These are phyloP conservation scores for Nicotiana sylvestris DNA, from an alignment of 257 asterid genomes.

Conservation along the genomic window DNA sequence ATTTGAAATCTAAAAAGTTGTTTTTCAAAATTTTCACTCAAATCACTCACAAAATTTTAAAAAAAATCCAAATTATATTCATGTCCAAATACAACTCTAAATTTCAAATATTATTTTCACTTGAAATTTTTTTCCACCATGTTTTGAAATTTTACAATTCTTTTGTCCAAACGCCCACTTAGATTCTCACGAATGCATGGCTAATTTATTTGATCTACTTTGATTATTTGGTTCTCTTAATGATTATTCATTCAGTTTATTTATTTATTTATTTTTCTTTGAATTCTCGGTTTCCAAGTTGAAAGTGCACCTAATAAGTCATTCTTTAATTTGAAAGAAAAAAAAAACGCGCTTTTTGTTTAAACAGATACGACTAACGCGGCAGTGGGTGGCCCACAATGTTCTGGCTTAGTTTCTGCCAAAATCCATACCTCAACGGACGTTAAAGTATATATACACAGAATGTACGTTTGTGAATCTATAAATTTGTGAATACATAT, in stretches of 20 bases:
- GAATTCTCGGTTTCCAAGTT: background rate
- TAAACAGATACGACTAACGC: background rate
- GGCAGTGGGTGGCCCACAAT: background rate
- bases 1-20: too few relatives aligned
- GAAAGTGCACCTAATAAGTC: background rate
- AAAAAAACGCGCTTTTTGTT: slow-evolving; percentile 9
- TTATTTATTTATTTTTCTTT: background rate
- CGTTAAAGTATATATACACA: background rate
- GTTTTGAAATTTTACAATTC: too few relatives aligned
- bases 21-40: too few relatives aligned
- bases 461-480: background rate
- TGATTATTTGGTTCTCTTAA: too few relatives aligned
- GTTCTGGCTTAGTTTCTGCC: background rate
- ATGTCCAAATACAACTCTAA: too few relatives aligned
- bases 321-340: background rate
- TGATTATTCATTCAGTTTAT: background rate
- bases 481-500: background rate
- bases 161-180: too few relatives aligned
- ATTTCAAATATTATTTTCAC: too few relatives aligned
- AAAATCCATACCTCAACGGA: background rate
- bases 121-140: too few relatives aligned
- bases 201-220: too few relatives aligned
- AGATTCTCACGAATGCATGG: too few relatives aligned
- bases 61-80: too few relatives aligned
- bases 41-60: too few relatives aligned